Percentiles rank a stretch among this genome's conserved stretches.
Evolutionary conservation across 2,329 filamentous ascomycete genomes (phyloP).

Genomic region (Setomelanomma holmii): DNA sequence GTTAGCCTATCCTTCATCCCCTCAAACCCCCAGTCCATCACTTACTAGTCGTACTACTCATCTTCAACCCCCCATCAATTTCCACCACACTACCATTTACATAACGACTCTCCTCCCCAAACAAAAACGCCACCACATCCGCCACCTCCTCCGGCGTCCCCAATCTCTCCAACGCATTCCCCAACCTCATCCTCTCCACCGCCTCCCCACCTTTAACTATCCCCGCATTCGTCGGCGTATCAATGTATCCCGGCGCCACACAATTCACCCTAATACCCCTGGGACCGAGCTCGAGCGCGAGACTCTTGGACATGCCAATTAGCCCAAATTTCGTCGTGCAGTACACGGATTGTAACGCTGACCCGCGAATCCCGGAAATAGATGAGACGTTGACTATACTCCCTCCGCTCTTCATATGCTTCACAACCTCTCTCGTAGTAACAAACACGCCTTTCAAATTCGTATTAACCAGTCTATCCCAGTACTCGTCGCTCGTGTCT

Average conservation of each 20-base stretch:
- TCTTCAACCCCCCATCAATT: conserved; percentile 55
- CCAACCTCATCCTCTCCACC: conserved; percentile 48
- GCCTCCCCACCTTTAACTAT: conserved; percentile 58
- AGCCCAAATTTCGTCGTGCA: conserved; percentile 46
- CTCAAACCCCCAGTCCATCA: background rate
- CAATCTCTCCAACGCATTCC: conserved; percentile 53
- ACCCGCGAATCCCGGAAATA: conserved; percentile 34
- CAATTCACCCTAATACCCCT: conserved; percentile 40
- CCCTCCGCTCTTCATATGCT: conserved; percentile 37
- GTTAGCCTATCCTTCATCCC: background rate
- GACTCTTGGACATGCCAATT: conserved; percentile 43
- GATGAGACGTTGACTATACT: conserved; percentile 40
- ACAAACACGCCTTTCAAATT: conserved; percentile 57
- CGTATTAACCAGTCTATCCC: conserved; percentile 54
- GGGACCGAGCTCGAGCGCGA: conserved; percentile 43
- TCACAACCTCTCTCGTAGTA: conserved; percentile 52
- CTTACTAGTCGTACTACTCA: conserved; percentile 35
- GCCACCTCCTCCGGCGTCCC: conserved; percentile 58
- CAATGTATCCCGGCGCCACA: conserved; percentile 51
- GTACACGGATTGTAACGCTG: conserved; percentile 40
- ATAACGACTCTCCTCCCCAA: conserved; percentile 55
- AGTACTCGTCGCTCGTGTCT: conserved; percentile 56
- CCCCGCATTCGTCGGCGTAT: conserved; percentile 58
- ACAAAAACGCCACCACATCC: conserved; percentile 59
- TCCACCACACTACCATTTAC: conserved; percentile 58